phyloP scores from a whole-genome alignment of 164 flowering plant species.

The Vitis rupestris region DNA sequence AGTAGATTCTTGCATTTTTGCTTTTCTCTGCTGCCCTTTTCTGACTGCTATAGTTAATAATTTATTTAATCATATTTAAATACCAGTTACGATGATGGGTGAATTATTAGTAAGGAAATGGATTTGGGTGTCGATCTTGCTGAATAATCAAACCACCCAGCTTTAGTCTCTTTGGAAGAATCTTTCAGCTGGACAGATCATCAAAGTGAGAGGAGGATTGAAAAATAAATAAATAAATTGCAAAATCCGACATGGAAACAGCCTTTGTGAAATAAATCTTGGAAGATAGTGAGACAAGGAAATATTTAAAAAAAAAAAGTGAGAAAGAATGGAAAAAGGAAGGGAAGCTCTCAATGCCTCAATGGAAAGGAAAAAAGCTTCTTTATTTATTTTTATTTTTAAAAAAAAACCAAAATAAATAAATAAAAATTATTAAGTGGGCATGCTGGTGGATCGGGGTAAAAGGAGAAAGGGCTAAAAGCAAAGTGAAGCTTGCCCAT shows the following conservation, averaged over 20 bases:
- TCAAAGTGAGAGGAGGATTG: background rate
- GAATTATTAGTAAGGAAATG: too few relatives aligned
- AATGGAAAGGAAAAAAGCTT: constrained; percentile 24
- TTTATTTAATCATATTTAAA: too few relatives aligned
- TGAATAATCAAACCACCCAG: too few relatives aligned
- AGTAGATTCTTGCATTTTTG: too few relatives aligned
- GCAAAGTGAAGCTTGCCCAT: constrained; percentile 54
- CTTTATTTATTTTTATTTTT: background rate
- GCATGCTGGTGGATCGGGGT: constrained; percentile 24
- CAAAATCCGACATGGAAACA: constrained; percentile 10
- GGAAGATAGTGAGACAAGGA: constrained; percentile 38
- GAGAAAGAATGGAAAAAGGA: constrained; percentile 7
- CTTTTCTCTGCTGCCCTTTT: too few relatives aligned
- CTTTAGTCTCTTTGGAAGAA: background rate
- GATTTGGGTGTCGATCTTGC: too few relatives aligned
- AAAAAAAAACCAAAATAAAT: background rate
- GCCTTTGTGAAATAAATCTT: constrained; percentile 25
- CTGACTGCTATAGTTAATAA: too few relatives aligned
- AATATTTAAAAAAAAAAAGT: constrained; percentile 14
- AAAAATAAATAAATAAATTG: background rate
- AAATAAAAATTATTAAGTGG: constrained; percentile 15
- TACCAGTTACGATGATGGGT: too few relatives aligned
- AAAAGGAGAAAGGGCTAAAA: constrained; percentile 23
- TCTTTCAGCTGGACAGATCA: constrained; percentile 12
- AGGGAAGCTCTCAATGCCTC: constrained; percentile 9